Conservation (phyloP, 345 rosid species). For the Rhodamnia argentea region DNA sequence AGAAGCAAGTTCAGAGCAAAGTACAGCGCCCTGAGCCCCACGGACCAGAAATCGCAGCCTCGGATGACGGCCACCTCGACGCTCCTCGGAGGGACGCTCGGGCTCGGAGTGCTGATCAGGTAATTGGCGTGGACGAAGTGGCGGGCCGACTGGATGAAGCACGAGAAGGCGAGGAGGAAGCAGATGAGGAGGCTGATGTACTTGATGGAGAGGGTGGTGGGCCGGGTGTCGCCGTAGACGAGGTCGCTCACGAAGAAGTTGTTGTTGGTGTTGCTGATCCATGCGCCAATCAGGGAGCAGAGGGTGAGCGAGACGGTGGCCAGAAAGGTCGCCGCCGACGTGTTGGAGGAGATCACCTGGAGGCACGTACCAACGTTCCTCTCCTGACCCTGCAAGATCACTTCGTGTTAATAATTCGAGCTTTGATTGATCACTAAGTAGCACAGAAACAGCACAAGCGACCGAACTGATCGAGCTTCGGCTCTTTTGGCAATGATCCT, state of each 20-base stretch:
- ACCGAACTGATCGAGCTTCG: background rate
- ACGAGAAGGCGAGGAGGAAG: conserved; percentile 59
- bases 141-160: conserved; percentile 63
- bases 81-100: conserved; percentile 22
- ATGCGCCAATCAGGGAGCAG: conserved; percentile 75
- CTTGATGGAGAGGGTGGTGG: conserved; percentile 51
- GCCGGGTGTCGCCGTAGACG: conserved; percentile 10
- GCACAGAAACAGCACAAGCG: background rate
- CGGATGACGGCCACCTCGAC: conserved; percentile 34
- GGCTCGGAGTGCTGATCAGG: conserved; percentile 49
- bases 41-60: conserved; percentile 71
- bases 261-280: conserved; percentile 48
- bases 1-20: conserved; percentile 52
- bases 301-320: conserved; percentile 50
- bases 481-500: background rate
- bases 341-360: conserved; percentile 39
- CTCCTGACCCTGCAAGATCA: background rate
- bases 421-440: background rate
- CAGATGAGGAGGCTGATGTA: conserved; percentile 51
- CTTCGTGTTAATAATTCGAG: background rate
- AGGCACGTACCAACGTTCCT: conserved; percentile 31
- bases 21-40: conserved; percentile 65
- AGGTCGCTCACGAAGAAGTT: conserved; percentile 31
- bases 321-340: conserved; percentile 59
- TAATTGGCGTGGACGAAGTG: conserved; percentile 58